A percentile compares a stretch with the other conserved stretches of the same genome.
These are phyloP conservation scores for Salix arbutifolia DNA, from an alignment of 345 rosid genomes.

Conservation along the genomic window DNA sequence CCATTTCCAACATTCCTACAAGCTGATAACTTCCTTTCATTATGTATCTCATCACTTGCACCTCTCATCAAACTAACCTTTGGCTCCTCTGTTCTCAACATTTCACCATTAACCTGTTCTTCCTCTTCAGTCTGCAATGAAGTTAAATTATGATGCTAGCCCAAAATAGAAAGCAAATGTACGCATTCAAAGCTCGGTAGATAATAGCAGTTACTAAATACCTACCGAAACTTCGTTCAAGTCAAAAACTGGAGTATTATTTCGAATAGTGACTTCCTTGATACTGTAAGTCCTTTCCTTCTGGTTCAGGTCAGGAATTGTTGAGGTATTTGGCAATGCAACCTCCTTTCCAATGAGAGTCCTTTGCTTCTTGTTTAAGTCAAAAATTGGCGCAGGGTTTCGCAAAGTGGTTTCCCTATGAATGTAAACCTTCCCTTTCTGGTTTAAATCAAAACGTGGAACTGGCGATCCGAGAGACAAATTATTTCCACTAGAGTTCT, in stretches of 20 bases:
- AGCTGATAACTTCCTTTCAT: conserved; percentile 47
- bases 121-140: conserved; percentile 70
- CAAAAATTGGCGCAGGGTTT: conserved; percentile 20
- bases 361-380: conserved; percentile 42
- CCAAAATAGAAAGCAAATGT: neutral
- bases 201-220: neutral
- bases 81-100: conserved; percentile 36
- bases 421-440: conserved; percentile 28
- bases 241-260: conserved; percentile 55
- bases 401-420: conserved; percentile 14
- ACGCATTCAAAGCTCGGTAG: neutral
- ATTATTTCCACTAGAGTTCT: conserved; percentile 25
- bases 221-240: conserved; percentile 83
- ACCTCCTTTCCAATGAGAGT: conserved; percentile 22
- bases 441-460: conserved; percentile 33
- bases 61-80: conserved; percentile 31
- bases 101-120: conserved; percentile 42
- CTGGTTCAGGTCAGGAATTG: conserved; percentile 30
- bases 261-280: conserved; percentile 37
- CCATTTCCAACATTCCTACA: conserved; percentile 60
- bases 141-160: conserved; percentile 7
- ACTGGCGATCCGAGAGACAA: conserved; percentile 14
- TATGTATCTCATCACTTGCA: conserved; percentile 45
- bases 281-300: conserved; percentile 32
- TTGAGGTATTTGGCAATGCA: conserved; percentile 4